A percentile compares a stretch with the other conserved stretches of the same genome.
phyloP scores from a whole-genome alignment of 2,329 filamentous ascomycete genomes.

The Botrytis aclada region DNA sequence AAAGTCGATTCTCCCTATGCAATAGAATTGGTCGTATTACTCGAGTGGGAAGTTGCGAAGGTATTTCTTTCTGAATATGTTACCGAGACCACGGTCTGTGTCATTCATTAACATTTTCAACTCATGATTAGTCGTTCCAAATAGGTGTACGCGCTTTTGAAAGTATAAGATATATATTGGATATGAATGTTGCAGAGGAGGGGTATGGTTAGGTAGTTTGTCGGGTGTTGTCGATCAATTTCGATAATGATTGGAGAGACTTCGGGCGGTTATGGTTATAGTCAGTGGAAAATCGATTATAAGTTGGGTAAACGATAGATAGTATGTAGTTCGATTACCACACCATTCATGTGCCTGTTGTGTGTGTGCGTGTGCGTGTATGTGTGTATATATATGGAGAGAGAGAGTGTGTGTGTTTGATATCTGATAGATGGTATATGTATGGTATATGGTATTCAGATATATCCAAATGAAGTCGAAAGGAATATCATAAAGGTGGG shows the following conservation, averaged over 20 bases:
- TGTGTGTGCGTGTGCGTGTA: too few relatives aligned
- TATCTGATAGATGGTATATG: not conserved
- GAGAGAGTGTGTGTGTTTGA: not conserved
- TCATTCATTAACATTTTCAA: slow-evolving; percentile 23
- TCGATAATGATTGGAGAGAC: slow-evolving; percentile 3
- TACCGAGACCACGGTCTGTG: slow-evolving; percentile 19
- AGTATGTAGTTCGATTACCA: not conserved
- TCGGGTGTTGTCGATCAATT: slow-evolving; percentile 14
- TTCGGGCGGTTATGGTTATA: slow-evolving; percentile 21
- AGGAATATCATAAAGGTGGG: slow-evolving; percentile 1
- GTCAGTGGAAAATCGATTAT: slow-evolving; percentile 18
- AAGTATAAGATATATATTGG: slow-evolving; percentile 4
- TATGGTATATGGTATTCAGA: not conserved
- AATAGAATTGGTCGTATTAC: slow-evolving; percentile 22
- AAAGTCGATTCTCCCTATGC: slow-evolving; percentile 22
- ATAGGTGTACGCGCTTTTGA: slow-evolving; percentile 10
- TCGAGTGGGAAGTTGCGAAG: slow-evolving; percentile 16
- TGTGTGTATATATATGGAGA: not conserved
- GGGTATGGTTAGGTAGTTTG: slow-evolving; percentile 11
- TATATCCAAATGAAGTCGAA: not conserved
- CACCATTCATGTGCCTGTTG: not conserved
- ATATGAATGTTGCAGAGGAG: slow-evolving; percentile 11
- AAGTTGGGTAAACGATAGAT: slow-evolving; percentile 1
- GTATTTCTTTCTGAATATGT: slow-evolving; percentile 16
- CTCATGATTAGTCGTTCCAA: slow-evolving; percentile 16